These are phyloP conservation scores for Sporobolomyces roseus DNA, from an alignment of 768 basidiomycete genomes.

Conservation along the genomic window DNA sequence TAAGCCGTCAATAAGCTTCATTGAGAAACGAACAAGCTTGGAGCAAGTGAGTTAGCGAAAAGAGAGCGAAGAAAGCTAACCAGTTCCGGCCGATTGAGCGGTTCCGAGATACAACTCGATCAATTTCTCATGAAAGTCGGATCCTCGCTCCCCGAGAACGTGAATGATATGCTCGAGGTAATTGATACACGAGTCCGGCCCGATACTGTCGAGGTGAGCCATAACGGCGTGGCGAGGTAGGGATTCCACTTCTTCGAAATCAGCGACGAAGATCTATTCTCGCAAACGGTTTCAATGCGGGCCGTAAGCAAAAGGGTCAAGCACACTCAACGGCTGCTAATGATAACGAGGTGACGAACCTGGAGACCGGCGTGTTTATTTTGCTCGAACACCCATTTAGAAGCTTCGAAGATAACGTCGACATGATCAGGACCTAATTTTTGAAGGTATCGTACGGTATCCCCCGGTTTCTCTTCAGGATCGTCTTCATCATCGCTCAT, in stretches of 20 bases:
- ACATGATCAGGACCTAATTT: slow-evolving; percentile 80
- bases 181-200: slow-evolving; percentile 59
- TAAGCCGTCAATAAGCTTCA: neutral
- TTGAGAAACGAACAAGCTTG: no score
- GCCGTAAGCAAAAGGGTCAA: neutral
- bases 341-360: no score
- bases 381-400: slow-evolving; percentile 78
- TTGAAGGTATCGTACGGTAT: slow-evolving; percentile 84
- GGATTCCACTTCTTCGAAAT: slow-evolving; percentile 68
- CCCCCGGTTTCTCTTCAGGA: slow-evolving; percentile 69
- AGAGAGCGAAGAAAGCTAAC: slow-evolving; percentile 5
- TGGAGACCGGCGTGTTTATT: slow-evolving; percentile 72
- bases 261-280: slow-evolving; percentile 83
- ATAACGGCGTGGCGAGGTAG: slow-evolving; percentile 73
- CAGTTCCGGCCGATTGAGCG: slow-evolving; percentile 48
- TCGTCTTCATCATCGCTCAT: slow-evolving; percentile 74
- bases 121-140: slow-evolving; percentile 78
- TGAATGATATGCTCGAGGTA: slow-evolving; percentile 83
- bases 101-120: slow-evolving; percentile 78
- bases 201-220: slow-evolving; percentile 68
- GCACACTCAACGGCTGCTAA: no score
- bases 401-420: slow-evolving; percentile 71
- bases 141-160: slow-evolving; percentile 64
- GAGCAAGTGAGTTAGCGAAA: neutral
- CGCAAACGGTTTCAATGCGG: neutral